Percentiles rank a stretch among this genome's conserved stretches.
phyloP scores from a whole-genome alignment of 371 early-diverging fungal genomes.

The Furculomyces boomerangus region DNA sequence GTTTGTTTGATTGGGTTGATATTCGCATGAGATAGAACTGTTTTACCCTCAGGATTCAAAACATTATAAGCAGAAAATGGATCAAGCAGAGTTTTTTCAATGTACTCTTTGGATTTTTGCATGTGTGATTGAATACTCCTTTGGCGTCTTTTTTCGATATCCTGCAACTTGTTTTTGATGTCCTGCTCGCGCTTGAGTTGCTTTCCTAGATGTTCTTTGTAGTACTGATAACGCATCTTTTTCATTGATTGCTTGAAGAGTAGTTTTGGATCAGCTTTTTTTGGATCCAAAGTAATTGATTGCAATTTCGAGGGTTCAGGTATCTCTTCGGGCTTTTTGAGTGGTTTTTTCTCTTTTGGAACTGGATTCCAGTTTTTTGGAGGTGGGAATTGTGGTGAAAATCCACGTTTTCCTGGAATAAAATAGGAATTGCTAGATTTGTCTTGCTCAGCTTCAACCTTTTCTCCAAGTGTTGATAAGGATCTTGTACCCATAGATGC shows the following conservation, averaged over 20 bases:
- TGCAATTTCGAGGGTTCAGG: constrained; percentile 11
- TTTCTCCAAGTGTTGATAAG: too few relatives aligned
- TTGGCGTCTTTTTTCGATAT: background rate
- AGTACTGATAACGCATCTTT: constrained; percentile 11
- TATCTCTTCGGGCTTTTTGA: constrained; percentile 8
- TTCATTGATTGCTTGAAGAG: constrained; percentile 14
- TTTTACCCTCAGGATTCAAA: constrained; percentile 19
- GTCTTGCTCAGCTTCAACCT: too few relatives aligned
- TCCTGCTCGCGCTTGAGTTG: constrained; percentile 5
- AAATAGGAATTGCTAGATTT: too few relatives aligned
- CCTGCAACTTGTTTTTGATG: constrained; percentile 2
- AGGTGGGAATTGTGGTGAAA: constrained; percentile 22
- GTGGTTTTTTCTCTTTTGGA: constrained; percentile 5
- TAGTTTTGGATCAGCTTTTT: constrained; percentile 5
- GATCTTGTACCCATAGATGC: too few relatives aligned
- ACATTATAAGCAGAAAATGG: constrained; percentile 21
- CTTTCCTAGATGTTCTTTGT: constrained; percentile 7
- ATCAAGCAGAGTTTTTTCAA: constrained; percentile 12
- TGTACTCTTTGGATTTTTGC: constrained; percentile 10
- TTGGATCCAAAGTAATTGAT: background rate
- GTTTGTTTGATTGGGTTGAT: background rate
- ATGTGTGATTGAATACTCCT: constrained; percentile 6
- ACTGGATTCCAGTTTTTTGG: constrained; percentile 12
- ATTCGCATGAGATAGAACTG: constrained; percentile 7
- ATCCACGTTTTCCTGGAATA: constrained; percentile 21